These are phyloP conservation scores for Lasiosphaeria ovina DNA, from an alignment of 495 filamentous ascomycete genomes.

Conservation along the genomic window DNA sequence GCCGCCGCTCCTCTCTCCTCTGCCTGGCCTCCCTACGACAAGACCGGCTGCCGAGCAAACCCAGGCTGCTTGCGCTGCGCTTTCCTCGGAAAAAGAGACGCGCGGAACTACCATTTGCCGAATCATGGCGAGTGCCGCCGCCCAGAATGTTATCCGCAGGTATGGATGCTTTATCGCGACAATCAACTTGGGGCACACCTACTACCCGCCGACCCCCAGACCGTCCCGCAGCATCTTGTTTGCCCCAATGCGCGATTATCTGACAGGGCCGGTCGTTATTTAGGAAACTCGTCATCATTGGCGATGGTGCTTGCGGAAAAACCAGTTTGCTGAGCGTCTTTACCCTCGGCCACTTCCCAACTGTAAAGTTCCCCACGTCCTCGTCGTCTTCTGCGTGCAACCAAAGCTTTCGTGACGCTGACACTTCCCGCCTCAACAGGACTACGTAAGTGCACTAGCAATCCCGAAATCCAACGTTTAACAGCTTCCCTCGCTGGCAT, in stretches of 20 bases:
- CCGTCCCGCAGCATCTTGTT: neutral
- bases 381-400: neutral
- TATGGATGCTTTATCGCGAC: conserved; percentile 15
- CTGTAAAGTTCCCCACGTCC: conserved; percentile 60
- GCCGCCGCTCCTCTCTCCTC: neutral
- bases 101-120: neutral
- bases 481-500: neutral
- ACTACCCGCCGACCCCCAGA: too few species aligned
- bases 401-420: conserved; percentile 9
- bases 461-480: conserved; percentile 1
- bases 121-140: conserved; percentile 30
- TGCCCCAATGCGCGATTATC: conserved; percentile 6
- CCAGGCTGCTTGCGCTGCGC: conserved; percentile 4
- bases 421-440: conserved; percentile 40
- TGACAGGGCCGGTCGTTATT: conserved; percentile 9
- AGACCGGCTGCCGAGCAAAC: neutral
- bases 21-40: neutral
- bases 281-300: conserved; percentile 99
- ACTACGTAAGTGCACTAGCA: conserved; percentile 60
- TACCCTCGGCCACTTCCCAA: conserved; percentile 96
- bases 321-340: conserved; percentile 97
- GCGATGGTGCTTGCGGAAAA: conserved; percentile 97
- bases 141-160: conserved; percentile 37
- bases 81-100: conserved; percentile 9
- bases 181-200: too few species aligned